A percentile compares a stretch with the other conserved stretches of the same genome.
These are phyloP conservation scores for Monosporascus sp. DNA, from an alignment of 2,329 filamentous ascomycete species.

Conservation along the genomic window DNA sequence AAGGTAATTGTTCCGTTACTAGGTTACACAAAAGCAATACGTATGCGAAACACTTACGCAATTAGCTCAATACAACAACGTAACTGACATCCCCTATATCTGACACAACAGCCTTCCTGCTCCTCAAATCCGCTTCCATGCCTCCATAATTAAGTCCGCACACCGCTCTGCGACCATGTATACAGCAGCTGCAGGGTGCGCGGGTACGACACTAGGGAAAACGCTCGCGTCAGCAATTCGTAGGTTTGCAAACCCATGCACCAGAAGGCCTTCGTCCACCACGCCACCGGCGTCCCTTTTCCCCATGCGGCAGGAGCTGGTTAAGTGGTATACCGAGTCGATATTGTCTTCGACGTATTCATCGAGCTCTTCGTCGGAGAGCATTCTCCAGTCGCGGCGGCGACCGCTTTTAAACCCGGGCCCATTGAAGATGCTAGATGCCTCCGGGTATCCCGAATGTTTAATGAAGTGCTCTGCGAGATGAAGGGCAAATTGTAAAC, in stretches of 20 bases:
- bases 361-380: not conserved
- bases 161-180: not conserved
- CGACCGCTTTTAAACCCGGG: too few relatives aligned
- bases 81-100: too few relatives aligned
- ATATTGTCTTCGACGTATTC: not conserved
- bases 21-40: too few relatives aligned
- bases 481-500: not conserved
- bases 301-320: not conserved
- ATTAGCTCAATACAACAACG: too few relatives aligned
- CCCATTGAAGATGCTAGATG: too few relatives aligned
- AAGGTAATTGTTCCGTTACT: too few relatives aligned
- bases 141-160: not conserved
- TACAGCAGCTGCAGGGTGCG: not conserved
- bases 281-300: not conserved
- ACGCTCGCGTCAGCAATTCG: not conserved
- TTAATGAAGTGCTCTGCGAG: not conserved
- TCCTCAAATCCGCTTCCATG: not conserved
- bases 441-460: not conserved
- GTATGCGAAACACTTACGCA: too few relatives aligned
- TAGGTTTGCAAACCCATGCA: not conserved
- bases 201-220: not conserved
- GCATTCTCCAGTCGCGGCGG: not conserved
- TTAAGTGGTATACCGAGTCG: not conserved
- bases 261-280: not conserved
- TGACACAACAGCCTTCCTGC: too few relatives aligned